Conservation (phyloP, 106 monocot species). For the Dactylorhiza incarnata region DNA sequence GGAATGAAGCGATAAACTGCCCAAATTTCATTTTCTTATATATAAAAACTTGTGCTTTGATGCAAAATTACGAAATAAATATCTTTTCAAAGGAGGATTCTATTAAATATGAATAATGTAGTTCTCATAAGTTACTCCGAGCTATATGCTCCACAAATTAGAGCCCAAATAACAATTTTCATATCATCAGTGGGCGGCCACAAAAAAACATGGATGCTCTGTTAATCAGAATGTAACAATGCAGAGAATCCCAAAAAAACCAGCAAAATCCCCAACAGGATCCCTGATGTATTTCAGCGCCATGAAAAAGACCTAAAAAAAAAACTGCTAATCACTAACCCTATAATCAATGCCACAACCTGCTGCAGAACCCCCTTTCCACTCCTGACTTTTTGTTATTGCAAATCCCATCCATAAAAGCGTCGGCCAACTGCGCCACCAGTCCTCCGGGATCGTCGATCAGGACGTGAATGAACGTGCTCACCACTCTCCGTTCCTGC, state of each 20-base stretch:
- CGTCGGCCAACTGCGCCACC: constrained; percentile 65
- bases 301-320: neutral
- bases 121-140: neutral
- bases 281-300: constrained; percentile 1
- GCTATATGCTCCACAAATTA: neutral
- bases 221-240: neutral
- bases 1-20: no score
- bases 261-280: neutral
- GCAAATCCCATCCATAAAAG: constrained; percentile 74
- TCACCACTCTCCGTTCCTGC: constrained; percentile 74
- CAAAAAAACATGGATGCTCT: neutral
- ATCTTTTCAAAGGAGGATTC: no score
- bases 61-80: no score
- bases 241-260: neutral
- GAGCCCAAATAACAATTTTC: neutral
- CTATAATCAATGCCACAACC: constrained; percentile 41
- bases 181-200: neutral
- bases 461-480: constrained; percentile 67
- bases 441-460: constrained; percentile 70
- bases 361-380: constrained; percentile 39
- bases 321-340: neutral
- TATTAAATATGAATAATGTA: neutral
- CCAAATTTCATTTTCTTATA: no score
- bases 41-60: no score
- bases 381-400: constrained; percentile 34